Base-by-base conservation (phyloP, 805 yeast genomes). In the Pichia insulana region DNA sequence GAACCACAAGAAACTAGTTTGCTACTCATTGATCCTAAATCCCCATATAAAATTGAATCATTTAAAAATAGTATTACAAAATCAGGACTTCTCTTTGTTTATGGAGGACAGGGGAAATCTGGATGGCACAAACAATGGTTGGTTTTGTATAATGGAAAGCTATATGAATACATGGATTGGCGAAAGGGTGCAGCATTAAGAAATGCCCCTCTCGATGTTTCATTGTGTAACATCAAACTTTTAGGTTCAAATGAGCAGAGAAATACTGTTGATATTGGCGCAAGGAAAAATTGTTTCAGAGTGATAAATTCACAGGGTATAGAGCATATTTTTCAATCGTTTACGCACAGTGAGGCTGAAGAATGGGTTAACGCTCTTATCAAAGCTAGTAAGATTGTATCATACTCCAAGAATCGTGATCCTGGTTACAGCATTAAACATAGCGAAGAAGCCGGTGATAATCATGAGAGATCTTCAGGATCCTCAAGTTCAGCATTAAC, bases 111-210 rank as follows among this genome's bases (percentile, higher is more conserved):
- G 44, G 77, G 78, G 0, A 74, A 73, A 45, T 73, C 67, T 18
- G 81, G 83, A 3, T 88, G 96, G 96, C 94, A 86, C 58, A 86
- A 85, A 53, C 88, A 82, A 57, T 84, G 95, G 89, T 83, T 87
- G 1, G 84, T 79, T 0, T 65, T 86, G 39, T 71, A 74, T 12
- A 74, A 76, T n/a, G 88, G 90, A 2, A 72, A 69, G 44, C 63
- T 87, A 34, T 67, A 70, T 35, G 92, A 86, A 55, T 86, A 74
- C 56, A 70, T 81, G 36, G 88, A 86, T 60, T 87, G 95, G 92
- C 73, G 89, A 51, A 74, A 70, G 43, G 86, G 86, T 17, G 66
- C 68, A 16, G 73, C 70, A 26, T 68, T 78, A 15, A 75, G 84
- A 47, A 72, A 77, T 48, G 71, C 70, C 17, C 88, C 92, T 3